A percentile compares a stretch with the other conserved stretches of the same genome.
phyloP scores from a whole-genome alignment of 768 basidiomycete genomes.

The Leccinum aurantiacum region DNA sequence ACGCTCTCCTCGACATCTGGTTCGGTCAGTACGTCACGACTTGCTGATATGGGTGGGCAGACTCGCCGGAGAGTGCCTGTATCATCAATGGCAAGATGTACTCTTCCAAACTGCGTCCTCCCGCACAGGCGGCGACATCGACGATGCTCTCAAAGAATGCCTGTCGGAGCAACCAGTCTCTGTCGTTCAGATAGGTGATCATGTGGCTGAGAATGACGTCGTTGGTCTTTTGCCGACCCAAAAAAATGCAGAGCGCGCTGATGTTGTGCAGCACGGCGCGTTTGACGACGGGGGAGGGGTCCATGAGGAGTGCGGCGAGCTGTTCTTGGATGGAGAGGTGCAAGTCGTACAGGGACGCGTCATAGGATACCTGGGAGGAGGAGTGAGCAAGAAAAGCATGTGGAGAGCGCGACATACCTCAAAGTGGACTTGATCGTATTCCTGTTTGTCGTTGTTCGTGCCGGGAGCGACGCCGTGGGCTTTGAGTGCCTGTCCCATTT shows the following conservation, averaged over 20 bases:
- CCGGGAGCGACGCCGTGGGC: conserved; percentile 65
- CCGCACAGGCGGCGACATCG: conserved; percentile 92
- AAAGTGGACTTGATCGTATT: conserved; percentile 76
- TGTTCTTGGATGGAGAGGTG: conserved; percentile 86
- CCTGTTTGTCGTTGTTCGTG: conserved; percentile 50
- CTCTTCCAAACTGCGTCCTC: conserved; percentile 87
- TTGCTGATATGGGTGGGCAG: neutral
- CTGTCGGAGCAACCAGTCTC: conserved; percentile 88
- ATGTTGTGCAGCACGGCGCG: conserved; percentile 87
- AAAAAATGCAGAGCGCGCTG: conserved; percentile 87
- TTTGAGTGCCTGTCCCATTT: conserved; percentile 90
- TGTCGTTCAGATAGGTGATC: conserved; percentile 82
- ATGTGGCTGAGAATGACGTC: conserved; percentile 90
- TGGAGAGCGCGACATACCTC: conserved; percentile 52
- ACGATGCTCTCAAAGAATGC: conserved; percentile 97
- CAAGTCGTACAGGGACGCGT: conserved; percentile 81
- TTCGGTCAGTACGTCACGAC: conserved; percentile 7
- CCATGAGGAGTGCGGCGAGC: conserved; percentile 81
- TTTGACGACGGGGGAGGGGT: conserved; percentile 86
- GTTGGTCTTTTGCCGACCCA: conserved; percentile 90
- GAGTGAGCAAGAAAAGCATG: neutral
- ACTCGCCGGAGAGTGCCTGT: conserved; percentile 86
- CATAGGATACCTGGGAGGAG: conserved; percentile 76
- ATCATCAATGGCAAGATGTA: conserved; percentile 97
- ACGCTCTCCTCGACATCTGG: conserved; percentile 95